Percentiles rank a stretch among this genome's conserved stretches.
Evolutionary conservation across 1,284 basidiomycete genomes (phyloP).

Genomic region (Ceratobasidium sp.): DNA sequence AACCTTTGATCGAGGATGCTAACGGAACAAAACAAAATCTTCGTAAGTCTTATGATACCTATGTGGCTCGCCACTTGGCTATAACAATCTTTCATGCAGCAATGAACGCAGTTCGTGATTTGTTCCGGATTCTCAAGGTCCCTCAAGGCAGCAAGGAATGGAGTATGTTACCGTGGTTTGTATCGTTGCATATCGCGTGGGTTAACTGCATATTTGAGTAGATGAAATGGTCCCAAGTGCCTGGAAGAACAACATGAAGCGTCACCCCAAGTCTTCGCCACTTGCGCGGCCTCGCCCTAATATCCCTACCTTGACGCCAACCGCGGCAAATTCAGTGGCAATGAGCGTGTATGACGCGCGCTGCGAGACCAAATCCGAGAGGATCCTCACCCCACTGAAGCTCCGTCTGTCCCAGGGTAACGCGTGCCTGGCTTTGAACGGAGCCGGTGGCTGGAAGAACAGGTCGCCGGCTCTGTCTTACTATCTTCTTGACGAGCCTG

Average conservation of each 20-base stretch:
- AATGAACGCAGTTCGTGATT: no score
- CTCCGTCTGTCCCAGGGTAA: background rate
- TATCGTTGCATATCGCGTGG: no score
- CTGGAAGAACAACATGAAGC: slow-evolving; percentile 14
- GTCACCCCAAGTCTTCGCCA: slow-evolving; percentile 1
- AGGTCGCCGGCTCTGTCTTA: slow-evolving; percentile 11
- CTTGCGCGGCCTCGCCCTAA: slow-evolving; percentile 9
- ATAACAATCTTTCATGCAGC: no score
- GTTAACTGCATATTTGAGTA: background rate
- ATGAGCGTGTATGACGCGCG: slow-evolving; percentile 34
- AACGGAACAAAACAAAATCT: background rate
- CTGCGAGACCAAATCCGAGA: slow-evolving; percentile 17
- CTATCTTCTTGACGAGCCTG: background rate
- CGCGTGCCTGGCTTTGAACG: slow-evolving; percentile 24
- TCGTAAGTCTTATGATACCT: background rate
- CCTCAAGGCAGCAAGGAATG: background rate
- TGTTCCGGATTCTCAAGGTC: background rate
- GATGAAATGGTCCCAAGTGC: background rate
- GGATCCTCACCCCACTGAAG: background rate
- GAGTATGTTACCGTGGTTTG: no score
- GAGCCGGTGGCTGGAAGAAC: slow-evolving; percentile 21
- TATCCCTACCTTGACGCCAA: slow-evolving; percentile 32
- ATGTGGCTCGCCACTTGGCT: no score
- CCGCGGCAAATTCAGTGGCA: slow-evolving; percentile 6
- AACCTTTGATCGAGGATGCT: slow-evolving; percentile 28